These are phyloP conservation scores for Schizosaccharomyces pombe DNA, from an alignment of 805 yeast genomes.

Conservation along the genomic window DNA sequence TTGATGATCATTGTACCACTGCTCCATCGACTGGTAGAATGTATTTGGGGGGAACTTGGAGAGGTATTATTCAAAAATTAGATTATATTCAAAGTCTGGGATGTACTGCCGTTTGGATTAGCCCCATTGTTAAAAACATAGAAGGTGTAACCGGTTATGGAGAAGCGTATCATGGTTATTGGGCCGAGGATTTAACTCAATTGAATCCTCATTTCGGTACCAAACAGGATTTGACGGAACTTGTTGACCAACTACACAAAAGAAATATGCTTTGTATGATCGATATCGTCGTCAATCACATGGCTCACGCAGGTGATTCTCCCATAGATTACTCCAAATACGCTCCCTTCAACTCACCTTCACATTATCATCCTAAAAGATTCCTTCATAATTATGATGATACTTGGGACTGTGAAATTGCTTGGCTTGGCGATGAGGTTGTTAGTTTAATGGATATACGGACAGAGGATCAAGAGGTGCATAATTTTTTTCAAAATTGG, in stretches of 20 bases:
- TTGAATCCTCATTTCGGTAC: constrained; percentile 4
- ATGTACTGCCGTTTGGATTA: constrained; percentile 6
- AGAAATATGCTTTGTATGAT: constrained; percentile 6
- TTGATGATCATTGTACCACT: background rate
- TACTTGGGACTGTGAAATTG: constrained; percentile 4
- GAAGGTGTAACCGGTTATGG: constrained; percentile 5
- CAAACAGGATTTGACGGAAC: constrained; percentile 2
- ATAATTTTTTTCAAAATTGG: background rate
- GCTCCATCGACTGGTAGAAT: background rate
- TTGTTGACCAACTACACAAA: constrained; percentile 1
- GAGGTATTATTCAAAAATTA: constrained; percentile 3
- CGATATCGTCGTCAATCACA: constrained; percentile 6
- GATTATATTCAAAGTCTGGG: constrained; percentile 6
- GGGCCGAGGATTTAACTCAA: background rate
- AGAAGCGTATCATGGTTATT: constrained; percentile 5
- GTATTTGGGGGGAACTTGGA: constrained; percentile 7
- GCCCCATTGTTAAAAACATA: constrained; percentile 6
- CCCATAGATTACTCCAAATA: constrained; percentile 2
- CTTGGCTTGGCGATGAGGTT: background rate
- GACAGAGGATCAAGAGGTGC: background rate
- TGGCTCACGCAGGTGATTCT: background rate
- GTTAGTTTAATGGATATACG: constrained; percentile 3
- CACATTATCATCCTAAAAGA: constrained; percentile 1
- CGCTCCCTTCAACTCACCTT: constrained; percentile 3
- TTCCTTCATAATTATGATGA: constrained; percentile 2